These are phyloP conservation scores for Tylopilus intermedius DNA, from an alignment of 768 basidiomycete species.

Conservation along the genomic window DNA sequence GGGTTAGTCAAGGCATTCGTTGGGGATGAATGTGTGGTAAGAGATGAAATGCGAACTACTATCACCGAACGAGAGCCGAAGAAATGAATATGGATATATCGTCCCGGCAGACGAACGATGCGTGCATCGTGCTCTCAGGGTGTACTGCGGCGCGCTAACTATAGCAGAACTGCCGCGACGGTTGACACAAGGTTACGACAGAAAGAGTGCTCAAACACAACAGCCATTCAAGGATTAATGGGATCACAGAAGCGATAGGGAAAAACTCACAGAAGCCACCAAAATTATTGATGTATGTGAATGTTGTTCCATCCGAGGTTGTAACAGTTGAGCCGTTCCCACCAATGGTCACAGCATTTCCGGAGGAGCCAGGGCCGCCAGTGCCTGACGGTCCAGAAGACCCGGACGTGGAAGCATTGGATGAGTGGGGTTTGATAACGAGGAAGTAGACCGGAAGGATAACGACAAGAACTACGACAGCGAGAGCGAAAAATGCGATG, in stretches of 20 bases:
- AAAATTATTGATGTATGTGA: slow-evolving; percentile 74
- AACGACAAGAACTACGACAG: slow-evolving; percentile 34
- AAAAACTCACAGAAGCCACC: slow-evolving; percentile 61
- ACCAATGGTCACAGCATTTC: slow-evolving; percentile 36
- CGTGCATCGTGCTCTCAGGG: not conserved
- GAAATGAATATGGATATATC: not conserved
- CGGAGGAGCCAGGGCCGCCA: slow-evolving; percentile 4
- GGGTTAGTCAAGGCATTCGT: slow-evolving; percentile 1
- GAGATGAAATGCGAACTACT: not conserved
- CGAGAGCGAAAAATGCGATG: slow-evolving; percentile 25
- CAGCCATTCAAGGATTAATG: not conserved
- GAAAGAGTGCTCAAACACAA: not conserved
- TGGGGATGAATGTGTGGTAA: not conserved
- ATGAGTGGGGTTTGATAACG: slow-evolving; percentile 22
- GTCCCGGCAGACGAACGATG: not conserved
- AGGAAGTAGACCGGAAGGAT: slow-evolving; percentile 39
- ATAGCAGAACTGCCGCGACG: not conserved
- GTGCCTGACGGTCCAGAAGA: not conserved
- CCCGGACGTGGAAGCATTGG: not conserved
- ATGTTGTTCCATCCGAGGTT: slow-evolving; percentile 61
- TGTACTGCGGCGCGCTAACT: not conserved
- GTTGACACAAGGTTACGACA: not conserved
- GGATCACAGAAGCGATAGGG: not conserved
- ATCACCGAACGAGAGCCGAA: not conserved
- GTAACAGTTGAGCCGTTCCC: slow-evolving; percentile 66